Base-by-base conservation (phyloP, 331 rosid species). In the Malus hybrid region DNA sequence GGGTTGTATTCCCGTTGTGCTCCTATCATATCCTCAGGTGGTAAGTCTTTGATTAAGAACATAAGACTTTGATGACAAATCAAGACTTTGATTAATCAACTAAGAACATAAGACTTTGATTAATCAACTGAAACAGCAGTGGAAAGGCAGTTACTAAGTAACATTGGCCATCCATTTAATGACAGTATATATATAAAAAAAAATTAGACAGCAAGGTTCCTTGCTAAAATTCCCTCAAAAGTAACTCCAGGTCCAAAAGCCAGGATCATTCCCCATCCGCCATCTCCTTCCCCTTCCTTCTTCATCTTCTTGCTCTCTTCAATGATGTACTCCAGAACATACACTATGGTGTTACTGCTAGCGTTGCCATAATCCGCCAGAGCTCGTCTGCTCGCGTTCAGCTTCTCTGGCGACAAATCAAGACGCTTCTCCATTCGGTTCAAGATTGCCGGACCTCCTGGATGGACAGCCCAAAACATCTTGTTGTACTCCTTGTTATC, bases 221-320 rank as follows among this genome's bases (percentile, higher is more conserved):
- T 92, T 0, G 97, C 91, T 50, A 94, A 79, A 78, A 94, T 92
- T 27, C 99, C 99, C 84, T 92, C 97, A 36, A 92, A 89, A 79
- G 97, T 88, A 68, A 92, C 82, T 52, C 99, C 96, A 28, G 99
- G 99, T 84, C 99, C 99, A 83, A 94, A 90, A n/a, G 97, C 97
- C 85, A 94, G 87, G 7, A 94, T 90, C 80, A 94, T 76, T 15
- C 97, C 97, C 96, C 97, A 92, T 70, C 86, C 93, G 67, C 52
- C 74, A 60, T 63, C 80, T 76, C 36, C 93, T 61, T 77, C 60
- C 1, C 69, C 88, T 59, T 63, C 85, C 76, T 78, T 77, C 80
- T 77, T 90, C 42, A 54, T 81, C 83, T 86, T 90, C 50, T 75
- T 83, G 59, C 79, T 67, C 74, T 94, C 96, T 71, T 92, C 96